These are phyloP conservation scores for Aspergillus transmontanensis DNA, from an alignment of 2,329 filamentous ascomycete species.

Conservation along the genomic window DNA sequence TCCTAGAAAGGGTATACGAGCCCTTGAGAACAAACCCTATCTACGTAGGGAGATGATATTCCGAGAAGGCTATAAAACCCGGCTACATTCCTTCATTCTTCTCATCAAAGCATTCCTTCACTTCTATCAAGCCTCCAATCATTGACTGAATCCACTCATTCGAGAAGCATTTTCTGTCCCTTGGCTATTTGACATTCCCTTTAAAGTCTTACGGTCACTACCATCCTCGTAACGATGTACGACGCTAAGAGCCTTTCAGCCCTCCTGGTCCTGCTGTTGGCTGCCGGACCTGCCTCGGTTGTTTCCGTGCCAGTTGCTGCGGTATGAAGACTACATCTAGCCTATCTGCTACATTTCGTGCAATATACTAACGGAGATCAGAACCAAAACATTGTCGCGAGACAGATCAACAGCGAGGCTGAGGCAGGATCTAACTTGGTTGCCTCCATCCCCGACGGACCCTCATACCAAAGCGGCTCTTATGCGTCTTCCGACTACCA, in stretches of 20 bases:
- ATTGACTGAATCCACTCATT: conserved; percentile 9
- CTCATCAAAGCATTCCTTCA: conserved; percentile 12
- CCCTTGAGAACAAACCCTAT: neutral
- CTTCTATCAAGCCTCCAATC: conserved; percentile 1
- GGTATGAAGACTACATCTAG: conserved; percentile 15
- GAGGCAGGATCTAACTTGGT: conserved; percentile 16
- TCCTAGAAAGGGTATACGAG: neutral
- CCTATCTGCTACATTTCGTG: conserved; percentile 7
- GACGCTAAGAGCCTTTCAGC: conserved; percentile 29
- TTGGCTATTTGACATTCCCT: neutral
- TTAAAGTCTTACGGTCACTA: neutral
- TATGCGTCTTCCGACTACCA: neutral
- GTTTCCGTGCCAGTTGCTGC: conserved; percentile 31
- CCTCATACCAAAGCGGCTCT: conserved; percentile 9
- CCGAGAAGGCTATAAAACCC: conserved; percentile 12
- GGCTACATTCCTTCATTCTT: neutral
- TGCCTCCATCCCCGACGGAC: conserved; percentile 23
- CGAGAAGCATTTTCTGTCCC: neutral
- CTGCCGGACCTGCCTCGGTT: conserved; percentile 30
- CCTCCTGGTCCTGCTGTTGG: conserved; percentile 34
- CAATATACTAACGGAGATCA: conserved; percentile 8
- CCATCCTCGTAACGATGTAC: conserved; percentile 23
- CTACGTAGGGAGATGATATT: neutral
- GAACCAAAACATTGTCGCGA: neutral
- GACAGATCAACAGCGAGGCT: conserved; percentile 14